Evolutionary conservation across 2,329 filamentous ascomycete genomes (phyloP).

Genomic region (Colletotrichum endophyticum): DNA sequence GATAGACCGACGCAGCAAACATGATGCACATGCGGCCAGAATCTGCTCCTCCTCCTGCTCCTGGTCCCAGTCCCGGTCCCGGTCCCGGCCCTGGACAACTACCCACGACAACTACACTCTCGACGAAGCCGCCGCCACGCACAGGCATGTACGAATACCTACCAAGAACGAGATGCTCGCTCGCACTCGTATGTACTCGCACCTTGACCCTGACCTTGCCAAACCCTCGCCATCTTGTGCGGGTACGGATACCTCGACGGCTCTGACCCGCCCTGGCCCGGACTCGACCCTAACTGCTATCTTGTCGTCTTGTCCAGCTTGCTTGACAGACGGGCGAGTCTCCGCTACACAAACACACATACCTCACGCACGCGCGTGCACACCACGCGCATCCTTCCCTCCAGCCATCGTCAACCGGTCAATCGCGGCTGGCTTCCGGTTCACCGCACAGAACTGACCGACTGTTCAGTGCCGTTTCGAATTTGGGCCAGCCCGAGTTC

Average conservation of each 20-base stretch:
- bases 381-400: neutral
- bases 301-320: neutral
- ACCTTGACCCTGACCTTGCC: neutral
- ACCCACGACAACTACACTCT: neutral
- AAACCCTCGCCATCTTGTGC: neutral
- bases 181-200: neutral
- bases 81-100: neutral
- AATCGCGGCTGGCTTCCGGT: conserved; percentile 4
- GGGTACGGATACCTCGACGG: too few species aligned
- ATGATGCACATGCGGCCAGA: neutral
- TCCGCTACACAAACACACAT: neutral
- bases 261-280: neutral
- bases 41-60: neutral
- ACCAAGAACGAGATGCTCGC: neutral
- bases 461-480: conserved; percentile 8
- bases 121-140: neutral
- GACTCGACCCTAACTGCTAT: neutral
- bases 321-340: neutral
- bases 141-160: neutral
- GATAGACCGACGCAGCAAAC: conserved; percentile 2
- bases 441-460: conserved; percentile 5
- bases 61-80: neutral
- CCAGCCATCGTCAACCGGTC: neutral
- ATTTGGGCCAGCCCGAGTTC: neutral
- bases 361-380: neutral